phyloP scores from a whole-genome alignment of 1,284 basidiomycete species.

The Rhodotorula sp. region DNA sequence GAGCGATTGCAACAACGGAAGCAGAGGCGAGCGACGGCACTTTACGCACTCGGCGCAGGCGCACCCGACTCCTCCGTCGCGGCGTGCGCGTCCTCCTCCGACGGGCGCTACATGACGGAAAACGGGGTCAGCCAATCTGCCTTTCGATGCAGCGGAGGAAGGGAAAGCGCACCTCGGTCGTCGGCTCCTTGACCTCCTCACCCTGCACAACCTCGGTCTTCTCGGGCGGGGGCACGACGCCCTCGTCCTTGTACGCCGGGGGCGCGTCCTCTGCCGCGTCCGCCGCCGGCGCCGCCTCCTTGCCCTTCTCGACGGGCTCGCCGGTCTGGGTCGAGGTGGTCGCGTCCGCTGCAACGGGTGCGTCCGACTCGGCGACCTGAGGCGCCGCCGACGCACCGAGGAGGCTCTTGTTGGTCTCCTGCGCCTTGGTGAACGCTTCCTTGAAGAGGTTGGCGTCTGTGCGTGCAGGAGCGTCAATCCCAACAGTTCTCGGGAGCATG shows the following conservation, averaged over 20 bases:
- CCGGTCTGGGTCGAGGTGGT: constrained; percentile 23
- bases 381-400: constrained; percentile 50
- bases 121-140: too few species aligned
- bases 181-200: constrained; percentile 36
- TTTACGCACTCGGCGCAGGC: constrained; percentile 15
- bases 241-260: constrained; percentile 34
- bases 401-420: constrained; percentile 64
- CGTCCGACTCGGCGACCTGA: constrained; percentile 40
- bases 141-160: not conserved
- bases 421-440: constrained; percentile 79
- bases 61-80: constrained; percentile 28
- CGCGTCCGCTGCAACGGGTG: constrained; percentile 30
- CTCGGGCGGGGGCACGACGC: constrained; percentile 28
- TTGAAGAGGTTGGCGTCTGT: constrained; percentile 89
- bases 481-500: rapidly evolving
- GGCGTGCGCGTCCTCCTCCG: constrained; percentile 31
- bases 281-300: constrained; percentile 27
- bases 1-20: not conserved
- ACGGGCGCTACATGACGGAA: constrained; percentile 16
- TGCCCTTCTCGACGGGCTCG: constrained; percentile 33
- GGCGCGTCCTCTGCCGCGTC: constrained; percentile 26
- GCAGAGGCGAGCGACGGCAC: not conserved
- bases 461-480: not conserved
- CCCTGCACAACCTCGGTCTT: constrained; percentile 38
- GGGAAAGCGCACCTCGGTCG: constrained; percentile 27